Evolutionary conservation across 2,329 filamentous ascomycete species (phyloP).

Genomic region (Aspergillus terreus): DNA sequence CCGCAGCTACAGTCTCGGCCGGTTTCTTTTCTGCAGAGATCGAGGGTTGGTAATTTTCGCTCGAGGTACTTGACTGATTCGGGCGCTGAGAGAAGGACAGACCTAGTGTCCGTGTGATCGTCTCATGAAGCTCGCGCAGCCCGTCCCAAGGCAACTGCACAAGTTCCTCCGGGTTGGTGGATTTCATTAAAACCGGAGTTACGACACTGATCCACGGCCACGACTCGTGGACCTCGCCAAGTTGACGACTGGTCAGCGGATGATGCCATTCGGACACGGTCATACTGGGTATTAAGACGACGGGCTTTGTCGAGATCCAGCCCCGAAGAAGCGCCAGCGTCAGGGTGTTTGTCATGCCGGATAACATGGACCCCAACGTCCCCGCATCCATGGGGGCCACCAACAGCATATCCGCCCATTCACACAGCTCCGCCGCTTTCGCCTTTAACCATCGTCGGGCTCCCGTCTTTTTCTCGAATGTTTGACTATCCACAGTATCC

Average conservation of each 20-base stretch:
- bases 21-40: conserved; percentile 42
- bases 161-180: conserved; percentile 55
- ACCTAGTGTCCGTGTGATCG: conserved; percentile 23
- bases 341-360: conserved; percentile 76
- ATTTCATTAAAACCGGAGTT: conserved; percentile 78
- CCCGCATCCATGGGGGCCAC: conserved; percentile 82
- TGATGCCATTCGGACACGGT: conserved; percentile 86
- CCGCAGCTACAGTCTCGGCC: conserved; percentile 34
- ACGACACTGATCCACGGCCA: conserved; percentile 86
- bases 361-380: conserved; percentile 80
- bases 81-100: conserved; percentile 15
- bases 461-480: conserved; percentile 36
- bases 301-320: conserved; percentile 83
- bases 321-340: conserved; percentile 76
- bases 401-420: conserved; percentile 85
- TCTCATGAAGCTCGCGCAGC: conserved; percentile 27
- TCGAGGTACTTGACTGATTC: neutral
- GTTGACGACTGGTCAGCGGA: conserved; percentile 80
- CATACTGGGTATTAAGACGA: conserved; percentile 84
- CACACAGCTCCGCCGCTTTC: conserved; percentile 61
- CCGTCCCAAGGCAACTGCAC: conserved; percentile 51
- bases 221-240: conserved; percentile 75
- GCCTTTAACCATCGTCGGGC: conserved; percentile 39
- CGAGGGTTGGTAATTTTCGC: conserved; percentile 10
- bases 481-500: conserved; percentile 38